Evolutionary conservation across 371 early-diverging fungal genomes (phyloP), one percentile per base, ranked within the genome.

Genomic region (Umbelopsis sp.): DNA sequence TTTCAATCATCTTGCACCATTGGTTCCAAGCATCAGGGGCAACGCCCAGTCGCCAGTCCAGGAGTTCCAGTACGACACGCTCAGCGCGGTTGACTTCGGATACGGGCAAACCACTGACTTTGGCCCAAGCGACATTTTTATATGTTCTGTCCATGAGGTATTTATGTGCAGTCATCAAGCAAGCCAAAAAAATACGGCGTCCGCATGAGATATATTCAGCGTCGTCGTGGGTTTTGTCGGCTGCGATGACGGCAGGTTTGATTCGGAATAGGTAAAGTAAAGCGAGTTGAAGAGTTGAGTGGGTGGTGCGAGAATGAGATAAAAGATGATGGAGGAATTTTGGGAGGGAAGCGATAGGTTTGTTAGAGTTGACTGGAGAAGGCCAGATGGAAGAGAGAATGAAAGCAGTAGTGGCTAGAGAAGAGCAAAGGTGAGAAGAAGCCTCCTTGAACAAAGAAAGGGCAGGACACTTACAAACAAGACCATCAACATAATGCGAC

Each of bases 41-140:
- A 20, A 93, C 90, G 72, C 84, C 89, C 20, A 94, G 81, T 29
- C 86, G 82, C 74, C 92, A 94, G 70, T 93, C 91, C 14, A 94
- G 80, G 67, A 92, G 80, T 44, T 86, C 75, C 48, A 94, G 74
- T 71, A 94, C 88, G 41, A 86, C 84, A 44, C 82, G 77, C 79
- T 94, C 94, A 69, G 92, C 92, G 62, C 81, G 74, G 74, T 89
- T 89, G 74, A 94, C 87, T 81, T 94, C 92, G 20, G 78, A 65
- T 9, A 89, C 82, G 22, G 90, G 83, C 37, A 94, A 78, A 70
- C 89, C 86, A 44, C 92, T 90, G 57, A 94, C 86, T 79, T 91
- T 90, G 66, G 89, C 86, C 94, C 94, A 94, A 22, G 92, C 91
- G 51, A 85, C 86, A 81, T 92, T 93, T 32, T 92, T 90, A 78